Percentiles rank a stretch among this genome's conserved stretches.
Evolutionary conservation across 495 filamentous ascomycete genomes (phyloP).

Genomic region (Penicillium manginii): DNA sequence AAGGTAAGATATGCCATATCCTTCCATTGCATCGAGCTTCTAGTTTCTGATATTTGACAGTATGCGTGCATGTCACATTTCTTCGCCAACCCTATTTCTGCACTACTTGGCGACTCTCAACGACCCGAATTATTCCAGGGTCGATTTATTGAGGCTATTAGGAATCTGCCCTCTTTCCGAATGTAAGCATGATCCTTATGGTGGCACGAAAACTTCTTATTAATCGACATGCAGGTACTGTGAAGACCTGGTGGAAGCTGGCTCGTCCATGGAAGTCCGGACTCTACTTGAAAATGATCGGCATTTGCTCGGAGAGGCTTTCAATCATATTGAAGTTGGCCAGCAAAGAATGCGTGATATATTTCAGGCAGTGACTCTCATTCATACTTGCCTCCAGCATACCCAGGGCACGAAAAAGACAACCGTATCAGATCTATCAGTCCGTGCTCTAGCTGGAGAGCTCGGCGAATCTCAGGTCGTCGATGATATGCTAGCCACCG

Average conservation of each 20-base stretch:
- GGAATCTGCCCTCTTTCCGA: slow-evolving; percentile 81
- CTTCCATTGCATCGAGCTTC: neutral
- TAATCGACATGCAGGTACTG: slow-evolving; percentile 41
- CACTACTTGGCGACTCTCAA: slow-evolving; percentile 56
- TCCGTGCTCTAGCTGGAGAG: slow-evolving; percentile 60
- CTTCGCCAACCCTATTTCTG: slow-evolving; percentile 85
- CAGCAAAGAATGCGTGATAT: slow-evolving; percentile 48
- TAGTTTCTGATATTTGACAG: slow-evolving; percentile 43
- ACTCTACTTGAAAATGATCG: slow-evolving; percentile 57
- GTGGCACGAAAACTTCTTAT: neutral
- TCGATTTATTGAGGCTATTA: slow-evolving; percentile 73
- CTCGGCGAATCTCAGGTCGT: slow-evolving; percentile 53
- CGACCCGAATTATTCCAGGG: slow-evolving; percentile 31
- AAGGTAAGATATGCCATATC: slow-evolving; percentile 60
- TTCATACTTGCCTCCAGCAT: slow-evolving; percentile 47
- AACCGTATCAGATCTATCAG: slow-evolving; percentile 56
- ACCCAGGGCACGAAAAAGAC: slow-evolving; percentile 42
- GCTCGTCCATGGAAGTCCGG: slow-evolving; percentile 42
- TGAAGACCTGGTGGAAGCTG: slow-evolving; percentile 48
- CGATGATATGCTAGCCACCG: slow-evolving; percentile 55
- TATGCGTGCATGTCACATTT: slow-evolving; percentile 97
- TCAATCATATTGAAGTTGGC: slow-evolving; percentile 36
- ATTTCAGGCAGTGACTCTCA: slow-evolving; percentile 48
- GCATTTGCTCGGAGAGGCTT: slow-evolving; percentile 41
- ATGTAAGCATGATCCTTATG: slow-evolving; percentile 41